Percentiles rank a stretch among this genome's conserved stretches.
These are phyloP conservation scores for Phytophthora tentaculata DNA, from an alignment of 352 stramenopile genomes.

Conservation along the genomic window DNA sequence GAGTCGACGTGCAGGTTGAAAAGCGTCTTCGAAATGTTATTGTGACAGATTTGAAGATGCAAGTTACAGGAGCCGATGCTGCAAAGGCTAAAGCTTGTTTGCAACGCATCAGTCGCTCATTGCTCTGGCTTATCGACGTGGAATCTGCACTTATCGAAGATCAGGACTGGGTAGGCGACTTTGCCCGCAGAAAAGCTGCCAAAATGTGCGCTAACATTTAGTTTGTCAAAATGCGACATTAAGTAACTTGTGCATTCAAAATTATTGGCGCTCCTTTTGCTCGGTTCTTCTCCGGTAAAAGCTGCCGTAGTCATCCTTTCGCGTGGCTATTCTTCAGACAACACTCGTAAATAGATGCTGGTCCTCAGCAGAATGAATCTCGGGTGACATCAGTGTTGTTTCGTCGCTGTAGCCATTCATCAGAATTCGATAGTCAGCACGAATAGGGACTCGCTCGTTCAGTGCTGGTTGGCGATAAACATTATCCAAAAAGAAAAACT, in stretches of 20 bases:
- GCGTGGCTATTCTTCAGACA: conserved; percentile 20
- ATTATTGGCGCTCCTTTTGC: neutral
- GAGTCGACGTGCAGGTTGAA: conserved; percentile 61
- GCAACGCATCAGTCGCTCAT: conserved; percentile 59
- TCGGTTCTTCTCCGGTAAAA: conserved; percentile 2
- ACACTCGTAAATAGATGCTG: conserved; percentile 52
- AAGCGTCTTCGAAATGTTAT: conserved; percentile 67
- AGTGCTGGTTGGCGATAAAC: conserved; percentile 80
- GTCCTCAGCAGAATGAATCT: conserved; percentile 46
- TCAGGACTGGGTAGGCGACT: conserved; percentile 45
- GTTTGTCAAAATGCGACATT: conserved; percentile 5
- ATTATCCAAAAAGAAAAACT: conserved; percentile 71
- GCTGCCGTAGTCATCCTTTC: conserved; percentile 11
- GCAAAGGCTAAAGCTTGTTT: conserved; percentile 44
- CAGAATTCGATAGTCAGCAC: conserved; percentile 69
- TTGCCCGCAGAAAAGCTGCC: conserved; percentile 42
- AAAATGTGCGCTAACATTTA: conserved; percentile 46
- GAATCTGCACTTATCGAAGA: conserved; percentile 51
- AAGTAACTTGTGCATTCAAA: conserved; percentile 3
- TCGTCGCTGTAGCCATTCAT: conserved; percentile 40
- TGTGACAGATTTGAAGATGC: conserved; percentile 65
- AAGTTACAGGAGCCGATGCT: conserved; percentile 37
- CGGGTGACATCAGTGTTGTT: conserved; percentile 46
- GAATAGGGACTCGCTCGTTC: conserved; percentile 53
- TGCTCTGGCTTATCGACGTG: conserved; percentile 60